Conservation (phyloP, 495 filamentous ascomycete genomes). For the Monascus purpureus region DNA sequence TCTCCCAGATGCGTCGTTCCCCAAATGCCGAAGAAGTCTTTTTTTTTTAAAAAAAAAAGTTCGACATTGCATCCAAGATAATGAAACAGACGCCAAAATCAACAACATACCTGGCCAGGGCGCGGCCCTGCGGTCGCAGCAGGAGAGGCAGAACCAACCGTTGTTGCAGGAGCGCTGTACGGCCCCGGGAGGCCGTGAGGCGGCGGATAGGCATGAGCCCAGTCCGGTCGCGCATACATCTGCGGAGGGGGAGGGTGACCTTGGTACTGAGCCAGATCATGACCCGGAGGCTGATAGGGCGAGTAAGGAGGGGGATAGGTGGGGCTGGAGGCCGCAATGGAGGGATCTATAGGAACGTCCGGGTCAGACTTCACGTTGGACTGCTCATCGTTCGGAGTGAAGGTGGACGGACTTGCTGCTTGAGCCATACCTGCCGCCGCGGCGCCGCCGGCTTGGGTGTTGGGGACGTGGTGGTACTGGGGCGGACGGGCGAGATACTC, state of each 20-base stretch:
- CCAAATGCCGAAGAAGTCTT: too few relatives aligned
- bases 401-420: conserved; percentile 91
- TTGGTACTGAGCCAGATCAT: conserved; percentile 66
- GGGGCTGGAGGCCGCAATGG: conserved; percentile 83
- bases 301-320: conserved; percentile 78
- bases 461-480: conserved; percentile 54
- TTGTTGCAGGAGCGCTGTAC: conserved; percentile 47
- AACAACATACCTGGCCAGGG: conserved; percentile 60
- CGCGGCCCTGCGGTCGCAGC: conserved; percentile 47
- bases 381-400: conserved; percentile 58
- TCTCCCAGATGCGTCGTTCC: too few relatives aligned
- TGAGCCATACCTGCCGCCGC: conserved; percentile 96
- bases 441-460: conserved; percentile 58
- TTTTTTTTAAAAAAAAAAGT: too few relatives aligned
- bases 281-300: conserved; percentile 66
- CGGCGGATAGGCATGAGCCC: conserved; percentile 62
- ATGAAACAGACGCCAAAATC: conserved; percentile 17
- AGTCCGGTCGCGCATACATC: conserved; percentile 73
- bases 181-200: conserved; percentile 47
- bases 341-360: conserved; percentile 98
- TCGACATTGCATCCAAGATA: conserved; percentile 19
- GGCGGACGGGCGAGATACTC: conserved; percentile 54
- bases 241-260: conserved; percentile 41
- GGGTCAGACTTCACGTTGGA: conserved; percentile 79
- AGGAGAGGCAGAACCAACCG: conserved; percentile 43